Evolutionary conservation across 306 rosid genomes (phyloP), one percentile per base, ranked within the genome.

Genomic region (Citrullus amarus): DNA sequence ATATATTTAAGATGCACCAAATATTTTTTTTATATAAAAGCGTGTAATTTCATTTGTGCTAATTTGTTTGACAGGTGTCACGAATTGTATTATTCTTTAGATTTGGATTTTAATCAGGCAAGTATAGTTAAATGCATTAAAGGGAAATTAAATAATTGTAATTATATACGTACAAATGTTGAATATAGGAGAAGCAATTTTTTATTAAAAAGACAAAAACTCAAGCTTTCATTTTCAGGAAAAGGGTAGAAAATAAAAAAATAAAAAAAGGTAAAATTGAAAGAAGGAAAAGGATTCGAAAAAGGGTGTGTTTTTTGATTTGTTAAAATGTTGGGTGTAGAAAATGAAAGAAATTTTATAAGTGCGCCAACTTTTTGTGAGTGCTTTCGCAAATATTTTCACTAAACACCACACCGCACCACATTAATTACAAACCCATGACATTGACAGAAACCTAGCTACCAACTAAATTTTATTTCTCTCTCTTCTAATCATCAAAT

Each of bases 401-500:
- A 61, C 67, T 61, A 61, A 61, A 54, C 30, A n/a, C 61, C 38
- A 25, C 28, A 25, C 28, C 28, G 28, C 28, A 60, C 46, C 46
- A 39, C 14, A 66, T 66, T 66, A 17, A 16, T n/a, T 9, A 66
- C 28, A 36, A 25, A 66, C 55, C 51, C 73, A 66, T 66, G 73
- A 66, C 46, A 36, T 15, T 66, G 73, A 66, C 73, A 66, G 48
- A 66, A 66, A 66, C 73, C 73, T 66, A 66, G 73, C 56, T 48
- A 15, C 17, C 73, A 66, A 39, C 50, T 39, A 38, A 8, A 36
- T 17, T 38, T 65, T 65, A 3, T 38, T 7, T 38, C 11, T 65
- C 48, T 38, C 39, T 65, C 50, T 17, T 66, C 41, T 9, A 16
- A 34, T 34, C 28, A 66, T 18, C 25, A 8, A 6, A 66, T 38